Evolutionary conservation across 78 protist species (phyloP).

Genomic region (Pigoraptor vietnamica): DNA sequence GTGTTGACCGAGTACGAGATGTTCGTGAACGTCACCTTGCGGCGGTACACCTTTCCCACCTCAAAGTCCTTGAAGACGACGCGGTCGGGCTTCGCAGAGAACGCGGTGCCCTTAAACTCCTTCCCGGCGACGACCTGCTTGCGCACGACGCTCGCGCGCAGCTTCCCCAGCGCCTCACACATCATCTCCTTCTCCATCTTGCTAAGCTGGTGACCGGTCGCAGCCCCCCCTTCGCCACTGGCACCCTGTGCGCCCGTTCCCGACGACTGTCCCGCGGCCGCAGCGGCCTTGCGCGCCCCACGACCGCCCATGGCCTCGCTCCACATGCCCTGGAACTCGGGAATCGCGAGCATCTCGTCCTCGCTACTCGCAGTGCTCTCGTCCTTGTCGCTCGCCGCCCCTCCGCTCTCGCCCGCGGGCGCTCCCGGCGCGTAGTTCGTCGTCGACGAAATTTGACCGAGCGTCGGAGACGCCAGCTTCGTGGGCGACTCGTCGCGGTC

Average conservation of each 20-base stretch:
- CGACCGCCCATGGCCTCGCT: neutral
- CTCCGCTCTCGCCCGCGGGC: neutral
- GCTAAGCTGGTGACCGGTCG: neutral
- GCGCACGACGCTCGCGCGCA: neutral
- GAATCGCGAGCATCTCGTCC: neutral
- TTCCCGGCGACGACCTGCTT: neutral
- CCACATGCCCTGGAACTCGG: neutral
- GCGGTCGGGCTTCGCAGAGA: neutral
- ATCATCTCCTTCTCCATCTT: neutral
- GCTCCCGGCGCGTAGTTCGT: neutral
- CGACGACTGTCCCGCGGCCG: neutral
- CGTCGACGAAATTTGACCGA: neutral
- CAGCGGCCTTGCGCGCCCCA: neutral
- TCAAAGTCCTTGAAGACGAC: neutral
- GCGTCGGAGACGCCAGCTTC: neutral
- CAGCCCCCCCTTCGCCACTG: too few species aligned
- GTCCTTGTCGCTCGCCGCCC: neutral
- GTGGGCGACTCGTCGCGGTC: neutral
- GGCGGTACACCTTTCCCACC: neutral
- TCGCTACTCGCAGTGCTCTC: neutral
- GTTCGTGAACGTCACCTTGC: neutral
- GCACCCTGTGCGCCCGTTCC: neutral
- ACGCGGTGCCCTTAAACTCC: neutral
- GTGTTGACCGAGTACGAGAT: neutral
- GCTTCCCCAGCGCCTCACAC: neutral